Conservation (phyloP, 768 basidiomycete species). For the Ramaria sp. region DNA sequence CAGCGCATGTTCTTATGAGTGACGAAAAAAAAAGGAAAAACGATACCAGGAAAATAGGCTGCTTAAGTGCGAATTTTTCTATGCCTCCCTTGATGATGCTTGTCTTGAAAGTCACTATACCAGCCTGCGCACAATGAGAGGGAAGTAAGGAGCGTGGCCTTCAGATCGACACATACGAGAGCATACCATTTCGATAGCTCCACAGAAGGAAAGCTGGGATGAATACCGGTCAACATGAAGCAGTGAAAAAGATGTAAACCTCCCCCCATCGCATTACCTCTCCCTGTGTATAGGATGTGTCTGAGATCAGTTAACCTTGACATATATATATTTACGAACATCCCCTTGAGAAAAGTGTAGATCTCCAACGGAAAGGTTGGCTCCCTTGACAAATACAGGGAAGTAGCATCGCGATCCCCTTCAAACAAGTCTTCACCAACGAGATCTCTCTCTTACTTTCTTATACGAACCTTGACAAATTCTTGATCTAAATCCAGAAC, state of each 20-base stretch:
- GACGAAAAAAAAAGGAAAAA: neutral
- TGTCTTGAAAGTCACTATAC: conserved; percentile 59
- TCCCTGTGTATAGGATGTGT: conserved; percentile 29
- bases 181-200: conserved; percentile 64
- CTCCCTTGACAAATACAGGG: conserved; percentile 68
- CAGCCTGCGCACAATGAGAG: conserved; percentile 31
- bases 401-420: conserved; percentile 65
- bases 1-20: too few relatives aligned
- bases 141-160: neutral
- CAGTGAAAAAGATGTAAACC: neutral
- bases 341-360: conserved; percentile 76
- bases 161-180: neutral
- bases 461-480: conserved; percentile 41
- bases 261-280: conserved; percentile 30
- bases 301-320: conserved; percentile 15
- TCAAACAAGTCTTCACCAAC: neutral
- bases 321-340: conserved; percentile 21
- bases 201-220: conserved; percentile 55
- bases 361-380: conserved; percentile 69
- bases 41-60: conserved; percentile 60
- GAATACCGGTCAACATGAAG: neutral
- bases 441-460: neutral
- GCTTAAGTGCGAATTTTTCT: conserved; percentile 61
- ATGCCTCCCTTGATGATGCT: conserved; percentile 67
- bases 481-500: conserved; percentile 50